Conservation (phyloP, 2,329 filamentous ascomycete species). For the Fusarium graminum region DNA sequence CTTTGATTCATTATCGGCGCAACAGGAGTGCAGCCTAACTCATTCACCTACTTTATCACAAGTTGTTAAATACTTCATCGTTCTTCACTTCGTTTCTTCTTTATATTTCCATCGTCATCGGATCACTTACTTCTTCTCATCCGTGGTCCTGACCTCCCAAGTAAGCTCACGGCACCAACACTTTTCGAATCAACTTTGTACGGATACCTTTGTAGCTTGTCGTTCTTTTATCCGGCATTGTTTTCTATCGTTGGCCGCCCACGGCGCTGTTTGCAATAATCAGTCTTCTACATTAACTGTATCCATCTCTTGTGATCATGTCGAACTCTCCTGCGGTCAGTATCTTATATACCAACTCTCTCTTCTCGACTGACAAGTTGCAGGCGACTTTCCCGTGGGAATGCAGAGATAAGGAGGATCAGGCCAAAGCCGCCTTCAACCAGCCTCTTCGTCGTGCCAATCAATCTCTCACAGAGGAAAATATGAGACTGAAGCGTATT, state of each 20-base stretch:
- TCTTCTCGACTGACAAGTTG: slow-evolving; percentile 18
- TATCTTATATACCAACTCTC: slow-evolving; percentile 3
- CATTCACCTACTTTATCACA: slow-evolving; percentile 17
- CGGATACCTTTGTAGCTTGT: not conserved
- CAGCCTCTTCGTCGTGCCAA: slow-evolving; percentile 63
- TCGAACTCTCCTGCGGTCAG: slow-evolving; percentile 41
- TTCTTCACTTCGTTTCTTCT: not conserved
- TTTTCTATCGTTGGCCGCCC: slow-evolving; percentile 1
- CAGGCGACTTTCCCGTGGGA: slow-evolving; percentile 61
- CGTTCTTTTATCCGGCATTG: not conserved
- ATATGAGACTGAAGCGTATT: slow-evolving; percentile 63
- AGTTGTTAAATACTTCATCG: slow-evolving; percentile 1
- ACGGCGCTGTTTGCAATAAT: slow-evolving; percentile 18
- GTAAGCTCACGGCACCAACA: slow-evolving; percentile 1
- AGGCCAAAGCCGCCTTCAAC: slow-evolving; percentile 63
- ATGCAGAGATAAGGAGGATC: slow-evolving; percentile 65
- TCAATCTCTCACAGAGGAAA: slow-evolving; percentile 62
- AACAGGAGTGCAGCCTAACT: slow-evolving; percentile 39
- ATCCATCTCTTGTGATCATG: slow-evolving; percentile 32
- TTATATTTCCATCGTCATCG: slow-evolving; percentile 2
- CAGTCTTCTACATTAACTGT: slow-evolving; percentile 15
- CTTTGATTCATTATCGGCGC: slow-evolving; percentile 37
- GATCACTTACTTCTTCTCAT: slow-evolving; percentile 6
- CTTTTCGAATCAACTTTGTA: slow-evolving; percentile 2
- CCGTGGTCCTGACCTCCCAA: slow-evolving; percentile 7